These are phyloP conservation scores for Chalciporus sp. DNA, from an alignment of 1,284 basidiomycete genomes.

Conservation along the genomic window DNA sequence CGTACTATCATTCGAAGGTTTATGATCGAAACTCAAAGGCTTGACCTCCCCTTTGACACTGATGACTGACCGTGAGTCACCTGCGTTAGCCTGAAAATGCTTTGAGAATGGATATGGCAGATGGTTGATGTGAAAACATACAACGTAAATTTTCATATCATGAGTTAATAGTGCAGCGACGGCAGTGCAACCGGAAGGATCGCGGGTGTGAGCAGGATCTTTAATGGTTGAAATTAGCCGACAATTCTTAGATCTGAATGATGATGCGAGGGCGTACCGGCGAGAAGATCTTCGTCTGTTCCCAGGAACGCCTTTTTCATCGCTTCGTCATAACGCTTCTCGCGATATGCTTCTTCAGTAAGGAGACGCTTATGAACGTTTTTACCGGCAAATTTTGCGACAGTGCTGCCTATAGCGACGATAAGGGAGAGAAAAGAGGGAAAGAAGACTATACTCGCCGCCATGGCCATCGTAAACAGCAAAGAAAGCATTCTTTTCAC, in stretches of 20 bases:
- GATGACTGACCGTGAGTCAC: constrained; percentile 95
- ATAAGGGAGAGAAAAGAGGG: constrained; percentile 1
- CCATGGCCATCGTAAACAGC: constrained; percentile 99
- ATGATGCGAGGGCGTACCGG: constrained; percentile 54
- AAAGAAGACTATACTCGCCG: constrained; percentile 54
- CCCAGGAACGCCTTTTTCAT: constrained; percentile 91
- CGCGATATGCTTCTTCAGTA: constrained; percentile 73
- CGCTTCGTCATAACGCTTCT: constrained; percentile 72
- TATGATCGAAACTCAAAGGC: constrained; percentile 93
- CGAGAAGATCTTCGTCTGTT: constrained; percentile 92
- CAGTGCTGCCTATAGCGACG: constrained; percentile 68
- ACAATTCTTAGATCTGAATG: background rate
- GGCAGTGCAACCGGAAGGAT: constrained; percentile 97
- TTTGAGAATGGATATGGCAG: background rate
- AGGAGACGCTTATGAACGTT: constrained; percentile 85
- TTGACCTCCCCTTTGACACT: constrained; percentile 85
- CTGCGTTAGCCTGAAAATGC: constrained; percentile 85
- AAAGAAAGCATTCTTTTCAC: constrained; percentile 79
- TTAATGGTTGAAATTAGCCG: background rate
- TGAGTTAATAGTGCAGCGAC: constrained; percentile 84
- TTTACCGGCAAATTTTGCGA: constrained; percentile 90
- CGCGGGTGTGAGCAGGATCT: constrained; percentile 88
- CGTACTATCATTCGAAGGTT: constrained; percentile 86
- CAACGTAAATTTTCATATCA: constrained; percentile 80
- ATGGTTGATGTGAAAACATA: constrained; percentile 37